phyloP scores from a whole-genome alignment of 2,329 filamentous ascomycete genomes.

The Amauroascus verrucosus region DNA sequence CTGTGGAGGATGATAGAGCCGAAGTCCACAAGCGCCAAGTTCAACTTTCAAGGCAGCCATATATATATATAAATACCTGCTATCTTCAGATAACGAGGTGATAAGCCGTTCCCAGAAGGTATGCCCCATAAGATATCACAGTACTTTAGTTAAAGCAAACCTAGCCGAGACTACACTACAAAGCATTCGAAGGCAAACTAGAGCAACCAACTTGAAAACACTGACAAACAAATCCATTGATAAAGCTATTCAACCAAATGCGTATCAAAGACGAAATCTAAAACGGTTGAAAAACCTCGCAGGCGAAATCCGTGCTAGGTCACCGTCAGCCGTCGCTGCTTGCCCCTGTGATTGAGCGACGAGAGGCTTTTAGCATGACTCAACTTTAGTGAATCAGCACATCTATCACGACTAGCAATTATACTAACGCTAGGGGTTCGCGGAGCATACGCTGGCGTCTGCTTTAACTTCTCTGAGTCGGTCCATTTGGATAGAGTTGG shows the following conservation, averaged over 20 bases:
- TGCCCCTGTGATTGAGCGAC: not conserved
- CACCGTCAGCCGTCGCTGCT: slow-evolving; percentile 4
- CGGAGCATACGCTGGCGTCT: not conserved
- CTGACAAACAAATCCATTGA: not conserved
- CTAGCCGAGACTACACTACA: no score
- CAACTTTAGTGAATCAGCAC: not conserved
- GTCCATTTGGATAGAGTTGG: slow-evolving; percentile 6
- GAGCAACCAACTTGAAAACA: not conserved
- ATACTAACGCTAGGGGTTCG: not conserved
- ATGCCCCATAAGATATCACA: no score
- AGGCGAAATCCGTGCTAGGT: not conserved
- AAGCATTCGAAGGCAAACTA: not conserved
- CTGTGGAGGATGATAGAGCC: no score
- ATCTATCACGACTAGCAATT: not conserved
- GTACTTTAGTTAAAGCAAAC: no score
- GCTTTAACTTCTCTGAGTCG: not conserved
- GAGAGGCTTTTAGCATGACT: not conserved
- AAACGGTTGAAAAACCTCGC: not conserved
- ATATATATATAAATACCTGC: no score
- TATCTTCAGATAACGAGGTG: no score
- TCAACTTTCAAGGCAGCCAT: no score
- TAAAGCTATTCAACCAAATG: not conserved
- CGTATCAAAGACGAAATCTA: not conserved
- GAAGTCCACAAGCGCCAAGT: no score
- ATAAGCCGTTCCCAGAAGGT: no score